Evolutionary conservation across 2,329 filamentous ascomycete genomes (phyloP), one percentile per base, ranked within the genome.

Genomic region (Bipolaris victoriae): DNA sequence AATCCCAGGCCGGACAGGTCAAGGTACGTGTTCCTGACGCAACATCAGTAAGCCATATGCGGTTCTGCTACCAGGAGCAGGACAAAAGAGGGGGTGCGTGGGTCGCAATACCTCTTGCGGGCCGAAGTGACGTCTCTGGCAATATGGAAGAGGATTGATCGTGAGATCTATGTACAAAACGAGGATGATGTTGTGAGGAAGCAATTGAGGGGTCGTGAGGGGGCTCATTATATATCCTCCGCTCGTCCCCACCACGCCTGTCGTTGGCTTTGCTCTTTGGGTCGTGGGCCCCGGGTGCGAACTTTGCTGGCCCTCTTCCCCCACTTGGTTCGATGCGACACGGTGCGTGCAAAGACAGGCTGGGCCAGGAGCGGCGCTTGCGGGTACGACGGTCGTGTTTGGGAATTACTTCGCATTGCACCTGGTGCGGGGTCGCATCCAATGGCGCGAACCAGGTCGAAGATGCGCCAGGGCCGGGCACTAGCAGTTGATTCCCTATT

Each of bases 351-450:
- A 56, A 29, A 29, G 56, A 55, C 57, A 64, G 64, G 24, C 69
- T 70, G 69, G 31, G 10, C 43, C 58, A 44, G 44, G 61, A 24
- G 36, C 48, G 52, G 61, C 63, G 58, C 49, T 46, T 61, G 64
- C 63, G 67, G 71, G 63, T 64, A 68, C 66, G 61, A 65, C 64
- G 52, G 62, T 70, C 66, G 53, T 67, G 66, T 74, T 69, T 69
- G 71, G 71, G 39, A 66, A 72, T 66, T 65, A 60, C 63, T 67
- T 66, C 64, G 63, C 63, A 66, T 60, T 58, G 66, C 60, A 52
- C 58, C 63, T 58, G 64, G 69, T 73, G 73, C 73, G 74, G 74
- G 74, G 72, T 74, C 58, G 53, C 59, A 65, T 67, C 74, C 69
- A 75, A 75, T 76, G 53, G 64, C 64, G 60, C 67, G 52, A 57